phyloP scores from a whole-genome alignment of 257 asterid genomes.

The Solanum ahanhuiri region DNA sequence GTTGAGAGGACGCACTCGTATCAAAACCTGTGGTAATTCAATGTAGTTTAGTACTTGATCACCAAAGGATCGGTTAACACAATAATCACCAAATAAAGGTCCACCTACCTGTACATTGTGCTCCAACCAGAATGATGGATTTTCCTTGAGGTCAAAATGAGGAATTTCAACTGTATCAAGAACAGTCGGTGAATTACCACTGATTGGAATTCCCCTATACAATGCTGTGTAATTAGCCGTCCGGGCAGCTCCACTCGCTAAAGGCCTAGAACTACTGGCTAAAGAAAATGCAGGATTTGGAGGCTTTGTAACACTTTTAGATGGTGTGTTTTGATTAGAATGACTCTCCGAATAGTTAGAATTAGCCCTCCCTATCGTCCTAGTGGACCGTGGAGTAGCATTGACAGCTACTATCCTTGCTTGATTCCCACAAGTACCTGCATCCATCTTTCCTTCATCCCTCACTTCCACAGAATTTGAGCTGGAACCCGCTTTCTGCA shows the following conservation, averaged over 20 bases:
- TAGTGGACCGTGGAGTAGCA: slow-evolving; percentile 59
- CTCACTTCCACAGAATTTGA: slow-evolving; percentile 30
- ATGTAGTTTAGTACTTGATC: neutral
- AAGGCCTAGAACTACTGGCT: slow-evolving; percentile 58
- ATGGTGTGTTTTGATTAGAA: slow-evolving; percentile 77
- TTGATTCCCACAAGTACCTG: neutral
- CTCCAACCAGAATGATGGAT: slow-evolving; percentile 92
- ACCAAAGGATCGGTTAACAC: neutral
- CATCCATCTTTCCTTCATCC: slow-evolving; percentile 45
- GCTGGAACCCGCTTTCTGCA: slow-evolving; percentile 43
- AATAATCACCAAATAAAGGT: neutral
- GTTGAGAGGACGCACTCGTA: slow-evolving; percentile 80
- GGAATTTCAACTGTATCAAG: slow-evolving; percentile 77
- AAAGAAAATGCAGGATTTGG: slow-evolving; percentile 46
- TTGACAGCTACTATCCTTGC: slow-evolving; percentile 12
- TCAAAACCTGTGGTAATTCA: slow-evolving; percentile 52
- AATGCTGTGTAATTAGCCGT: slow-evolving; percentile 45
- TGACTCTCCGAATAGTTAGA: slow-evolving; percentile 59
- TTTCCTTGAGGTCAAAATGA: slow-evolving; percentile 76
- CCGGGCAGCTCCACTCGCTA: slow-evolving; percentile 39
- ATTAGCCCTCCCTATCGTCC: slow-evolving; percentile 40
- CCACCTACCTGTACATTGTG: slow-evolving; percentile 86
- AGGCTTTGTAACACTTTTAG: slow-evolving; percentile 79
- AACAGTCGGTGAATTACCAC: slow-evolving; percentile 30
- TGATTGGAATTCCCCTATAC: slow-evolving; percentile 53